These are phyloP conservation scores for Areca catechu DNA, from an alignment of 176 grass and related monocot genomes.

Conservation along the genomic window DNA sequence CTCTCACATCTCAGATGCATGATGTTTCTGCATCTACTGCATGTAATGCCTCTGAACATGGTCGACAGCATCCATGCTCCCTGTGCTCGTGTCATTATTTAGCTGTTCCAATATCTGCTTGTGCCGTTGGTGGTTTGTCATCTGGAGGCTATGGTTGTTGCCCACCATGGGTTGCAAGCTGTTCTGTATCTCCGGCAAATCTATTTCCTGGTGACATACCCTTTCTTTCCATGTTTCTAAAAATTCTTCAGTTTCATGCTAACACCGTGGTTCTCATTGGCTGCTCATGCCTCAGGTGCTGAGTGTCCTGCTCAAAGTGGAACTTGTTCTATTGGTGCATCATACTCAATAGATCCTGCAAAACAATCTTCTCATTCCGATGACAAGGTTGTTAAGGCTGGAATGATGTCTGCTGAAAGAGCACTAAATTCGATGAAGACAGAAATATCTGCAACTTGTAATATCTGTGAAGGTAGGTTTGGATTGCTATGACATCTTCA, in stretches of 20 bases:
- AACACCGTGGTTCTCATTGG: neutral
- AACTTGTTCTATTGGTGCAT: slow-evolving; percentile 24
- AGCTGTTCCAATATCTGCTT: slow-evolving; percentile 43
- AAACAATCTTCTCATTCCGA: slow-evolving; percentile 18
- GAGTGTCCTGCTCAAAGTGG: slow-evolving; percentile 37
- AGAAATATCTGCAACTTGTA: slow-evolving; percentile 23
- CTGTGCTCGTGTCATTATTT: slow-evolving; percentile 36
- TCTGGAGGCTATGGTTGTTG: slow-evolving; percentile 25
- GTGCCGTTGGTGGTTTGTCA: slow-evolving; percentile 21
- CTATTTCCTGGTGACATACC: slow-evolving; percentile 13
- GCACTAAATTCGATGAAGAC: slow-evolving; percentile 41
- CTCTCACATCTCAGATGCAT: slow-evolving; percentile 24
- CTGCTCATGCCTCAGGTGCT: neutral
- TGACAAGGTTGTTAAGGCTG: slow-evolving; percentile 40
- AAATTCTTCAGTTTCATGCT: no score
- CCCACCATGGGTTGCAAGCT: slow-evolving; percentile 21
- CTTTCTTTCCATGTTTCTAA: no score
- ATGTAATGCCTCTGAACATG: slow-evolving; percentile 31
- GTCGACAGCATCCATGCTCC: slow-evolving; percentile 25
- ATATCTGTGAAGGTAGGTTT: slow-evolving; percentile 29
- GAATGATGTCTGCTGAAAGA: slow-evolving; percentile 47
- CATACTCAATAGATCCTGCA: slow-evolving; percentile 17
- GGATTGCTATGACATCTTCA: no score
- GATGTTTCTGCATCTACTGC: slow-evolving; percentile 28
- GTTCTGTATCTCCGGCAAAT: slow-evolving; percentile 40